Conservation (phyloP, 768 basidiomycete species). For the Mycena latifolia region DNA sequence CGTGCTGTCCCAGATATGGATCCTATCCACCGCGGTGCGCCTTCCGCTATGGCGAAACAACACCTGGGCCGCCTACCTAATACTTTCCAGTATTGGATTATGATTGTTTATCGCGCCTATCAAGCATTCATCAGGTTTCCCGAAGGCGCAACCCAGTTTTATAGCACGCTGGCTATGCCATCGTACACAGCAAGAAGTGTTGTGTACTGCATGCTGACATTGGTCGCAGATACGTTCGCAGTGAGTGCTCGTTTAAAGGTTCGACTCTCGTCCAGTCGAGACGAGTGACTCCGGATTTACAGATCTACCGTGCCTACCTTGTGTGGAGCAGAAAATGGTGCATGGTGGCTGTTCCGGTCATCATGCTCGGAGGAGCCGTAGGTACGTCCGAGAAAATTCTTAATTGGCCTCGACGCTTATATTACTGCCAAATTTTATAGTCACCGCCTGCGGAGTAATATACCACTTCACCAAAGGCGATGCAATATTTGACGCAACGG, state of each 20-base stretch:
- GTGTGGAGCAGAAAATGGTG: not conserved
- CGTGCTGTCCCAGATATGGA: too few relatives aligned
- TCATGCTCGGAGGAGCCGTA: not conserved
- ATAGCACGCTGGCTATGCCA: not conserved
- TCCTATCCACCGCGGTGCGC: too few relatives aligned
- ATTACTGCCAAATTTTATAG: not conserved
- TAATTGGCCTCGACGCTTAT: not conserved
- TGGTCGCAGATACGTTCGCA: conserved; percentile 5
- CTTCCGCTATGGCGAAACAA: too few relatives aligned
- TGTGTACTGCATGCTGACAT: not conserved
- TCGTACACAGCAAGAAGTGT: conserved; percentile 8
- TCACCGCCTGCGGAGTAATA: not conserved
- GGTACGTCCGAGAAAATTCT: not conserved
- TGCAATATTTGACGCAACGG: not conserved
- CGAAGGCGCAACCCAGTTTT: not conserved
- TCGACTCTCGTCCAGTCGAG: not conserved
- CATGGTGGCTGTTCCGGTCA: not conserved
- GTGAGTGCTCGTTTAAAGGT: not conserved
- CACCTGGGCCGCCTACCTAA: too few relatives aligned
- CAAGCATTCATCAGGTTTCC: conserved; percentile 8
- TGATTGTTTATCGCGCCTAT: conserved; percentile 13
- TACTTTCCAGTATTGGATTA: conserved; percentile 9
- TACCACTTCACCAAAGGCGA: not conserved
- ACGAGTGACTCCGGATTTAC: not conserved
- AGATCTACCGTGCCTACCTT: not conserved